Base-by-base conservation (phyloP, 805 yeast genomes). In the Starmerella tilneyi region DNA sequence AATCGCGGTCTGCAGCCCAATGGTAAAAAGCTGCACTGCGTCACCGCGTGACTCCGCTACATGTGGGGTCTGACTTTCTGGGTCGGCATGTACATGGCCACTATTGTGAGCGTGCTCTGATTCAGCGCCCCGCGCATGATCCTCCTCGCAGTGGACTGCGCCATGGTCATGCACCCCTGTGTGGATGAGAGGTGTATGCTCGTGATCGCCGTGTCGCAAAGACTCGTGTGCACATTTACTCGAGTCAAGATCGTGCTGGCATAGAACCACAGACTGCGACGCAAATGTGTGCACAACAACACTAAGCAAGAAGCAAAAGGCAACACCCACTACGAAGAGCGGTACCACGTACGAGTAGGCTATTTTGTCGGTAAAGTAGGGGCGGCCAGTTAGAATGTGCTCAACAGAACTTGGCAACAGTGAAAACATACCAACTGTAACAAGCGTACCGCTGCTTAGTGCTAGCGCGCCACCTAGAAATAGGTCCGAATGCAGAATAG, bases 1-100 rank as follows among this genome's bases (percentile, higher is more conserved):
- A 41, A 88, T 61, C 6, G 88, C 78, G 0, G 97, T 89, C 61
- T 92, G 96, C 19, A 92, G 61, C 3, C 96, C 96, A 47, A 89
- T 85, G 5, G 94, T 75, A 9, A 89, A 63, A n/a, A 89, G 64
- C 47, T 84, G 72, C 0, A 94, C 79, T 15, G 80, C 65, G 1
- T 92, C 88, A 84, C 11, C 17, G 22, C 27, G 43, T n/a, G n/a
- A n/a, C n/a, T 11, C 23, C 7, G 21, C 41, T 36, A n/a, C 8
- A n/a, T 19, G 16, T 12, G 22, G 35, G 15, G 13, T 12, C 11
- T 20, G n/a, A 9, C 22, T 22, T 9, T n/a, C 19, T n/a, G 16
- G 13, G 12, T 31, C 35, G n/a, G 66, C 68, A 6, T 53, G 46
- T 8, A n/a, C 20, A 13, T 23, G 20, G 28, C 26, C 40, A 17